Evolutionary conservation across 805 yeast genomes (phyloP), one percentile per base, ranked within the genome.

Genomic region (Pichia eremophila): DNA sequence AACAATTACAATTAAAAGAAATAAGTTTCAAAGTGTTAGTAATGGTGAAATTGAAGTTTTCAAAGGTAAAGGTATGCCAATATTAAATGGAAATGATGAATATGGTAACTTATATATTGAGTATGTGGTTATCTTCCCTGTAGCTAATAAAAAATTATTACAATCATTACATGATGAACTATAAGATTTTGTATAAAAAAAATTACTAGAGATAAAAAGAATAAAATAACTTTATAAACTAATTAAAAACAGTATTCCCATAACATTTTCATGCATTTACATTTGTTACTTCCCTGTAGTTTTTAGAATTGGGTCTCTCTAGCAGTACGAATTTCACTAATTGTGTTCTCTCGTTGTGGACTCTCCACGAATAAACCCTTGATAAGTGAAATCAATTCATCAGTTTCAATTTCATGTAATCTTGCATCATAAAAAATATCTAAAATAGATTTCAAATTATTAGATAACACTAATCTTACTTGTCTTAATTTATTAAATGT

Each of bases 61-160:
- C 34, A 67, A 71, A 51, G 89, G 85, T 8, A 81, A 76, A 57
- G 99, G 99, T 25, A 88, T 93, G 97, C 98, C 98, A 2, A 51
- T 71, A 6, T 54, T 58, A 25, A 72, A 72, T 37, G 68, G 68
- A 22, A 79, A 73, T 43, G 74, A 68, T 67, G 73, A 77, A 60
- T 70, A 65, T 61, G 80, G 85, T 54, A 78, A 78, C 56, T 61
- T 77, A 52, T 71, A 63, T 55, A 65, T 78, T 17, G 76, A 77
- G 35, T 78, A 76, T 54, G 62, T 61, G 17, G 70, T 78, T 9
- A 55, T 78, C 6, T 64, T 61, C 45, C 81, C 82, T 1, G 63
- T 59, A 35, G 73, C 71, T 2, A 57, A 57, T 36, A 43, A 49
- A 35, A 46, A 54, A 22, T 19, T 48, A 29, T 11, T 52, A 22